These are phyloP conservation scores for Tylopilus vinaceipallidus DNA, from an alignment of 768 basidiomycete species.

Conservation along the genomic window DNA sequence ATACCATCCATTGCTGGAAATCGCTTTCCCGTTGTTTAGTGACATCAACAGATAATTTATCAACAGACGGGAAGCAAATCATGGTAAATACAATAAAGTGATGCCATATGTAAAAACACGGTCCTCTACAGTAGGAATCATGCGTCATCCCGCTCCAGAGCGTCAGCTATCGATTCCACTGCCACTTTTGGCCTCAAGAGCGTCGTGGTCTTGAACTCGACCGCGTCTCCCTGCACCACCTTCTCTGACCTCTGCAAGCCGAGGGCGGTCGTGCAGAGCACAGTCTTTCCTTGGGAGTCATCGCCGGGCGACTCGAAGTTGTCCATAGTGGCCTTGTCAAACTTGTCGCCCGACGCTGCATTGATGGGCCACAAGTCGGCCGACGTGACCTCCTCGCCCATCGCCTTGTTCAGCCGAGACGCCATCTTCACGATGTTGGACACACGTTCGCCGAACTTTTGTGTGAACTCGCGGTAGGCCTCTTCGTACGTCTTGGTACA, in stretches of 20 bases:
- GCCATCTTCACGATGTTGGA: constrained; percentile 36
- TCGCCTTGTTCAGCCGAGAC: constrained; percentile 39
- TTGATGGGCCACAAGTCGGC: constrained; percentile 55
- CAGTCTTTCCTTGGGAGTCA: constrained; percentile 17
- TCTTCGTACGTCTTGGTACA: constrained; percentile 34
- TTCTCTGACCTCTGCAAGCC: constrained; percentile 45
- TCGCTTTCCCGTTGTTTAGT: constrained; percentile 7
- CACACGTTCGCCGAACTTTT: constrained; percentile 35
- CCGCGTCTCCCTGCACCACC: constrained; percentile 34
- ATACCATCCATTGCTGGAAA: constrained; percentile 1
- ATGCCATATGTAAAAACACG: constrained; percentile 8
- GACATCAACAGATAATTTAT: constrained; percentile 24
- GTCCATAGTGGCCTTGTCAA: constrained; percentile 44
- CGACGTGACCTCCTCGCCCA: constrained; percentile 57
- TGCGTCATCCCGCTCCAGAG: constrained; percentile 27
- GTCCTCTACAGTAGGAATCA: constrained; percentile 8
- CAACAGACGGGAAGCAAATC: constrained; percentile 7
- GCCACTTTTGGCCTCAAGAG: constrained; percentile 58
- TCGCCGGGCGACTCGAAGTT: constrained; percentile 34
- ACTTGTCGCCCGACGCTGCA: constrained; percentile 41
- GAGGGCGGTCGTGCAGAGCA: constrained; percentile 58
- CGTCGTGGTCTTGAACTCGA: constrained; percentile 48
- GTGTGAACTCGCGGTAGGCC: constrained; percentile 29
- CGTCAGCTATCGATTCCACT: constrained; percentile 35
- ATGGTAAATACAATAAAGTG: constrained; percentile 30